Evolutionary conservation across 2,329 filamentous ascomycete species (phyloP).

Genomic region (Paecilomyces niveus): DNA sequence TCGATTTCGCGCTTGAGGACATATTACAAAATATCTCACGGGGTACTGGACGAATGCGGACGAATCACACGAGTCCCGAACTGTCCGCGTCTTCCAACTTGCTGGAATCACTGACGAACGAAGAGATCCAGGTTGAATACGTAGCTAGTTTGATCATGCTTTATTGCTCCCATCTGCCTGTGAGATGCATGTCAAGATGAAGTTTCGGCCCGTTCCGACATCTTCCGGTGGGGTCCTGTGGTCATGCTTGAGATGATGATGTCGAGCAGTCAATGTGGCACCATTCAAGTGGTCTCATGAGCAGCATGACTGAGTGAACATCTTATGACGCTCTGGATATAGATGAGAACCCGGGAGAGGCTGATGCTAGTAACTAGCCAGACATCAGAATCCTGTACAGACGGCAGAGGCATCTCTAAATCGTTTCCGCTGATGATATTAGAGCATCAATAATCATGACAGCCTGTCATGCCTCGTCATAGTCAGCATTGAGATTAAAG

Average conservation of each 20-base stretch:
- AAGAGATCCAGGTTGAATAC: neutral
- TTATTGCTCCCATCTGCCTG: neutral
- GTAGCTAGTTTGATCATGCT: neutral
- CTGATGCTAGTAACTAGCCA: no score
- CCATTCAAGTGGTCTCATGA: no score
- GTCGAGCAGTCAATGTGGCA: no score
- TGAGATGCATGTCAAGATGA: neutral
- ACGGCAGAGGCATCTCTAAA: neutral
- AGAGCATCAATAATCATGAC: neutral
- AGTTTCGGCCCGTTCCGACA: no score
- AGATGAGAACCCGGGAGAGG: no score
- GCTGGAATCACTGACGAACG: neutral
- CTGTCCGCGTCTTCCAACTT: neutral
- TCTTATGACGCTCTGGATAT: no score
- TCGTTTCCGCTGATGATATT: neutral
- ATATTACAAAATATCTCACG: neutral
- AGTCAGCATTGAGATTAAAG: neutral
- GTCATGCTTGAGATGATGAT: no score
- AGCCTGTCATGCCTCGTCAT: neutral
- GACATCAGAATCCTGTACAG: no score
- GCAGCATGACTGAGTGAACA: no score
- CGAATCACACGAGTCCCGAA: neutral
- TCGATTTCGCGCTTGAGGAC: neutral
- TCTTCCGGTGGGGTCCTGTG: no score
- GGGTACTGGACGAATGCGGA: neutral